Conservation (phyloP, 495 filamentous ascomycete genomes). For the Penicillium cataractarum region DNA sequence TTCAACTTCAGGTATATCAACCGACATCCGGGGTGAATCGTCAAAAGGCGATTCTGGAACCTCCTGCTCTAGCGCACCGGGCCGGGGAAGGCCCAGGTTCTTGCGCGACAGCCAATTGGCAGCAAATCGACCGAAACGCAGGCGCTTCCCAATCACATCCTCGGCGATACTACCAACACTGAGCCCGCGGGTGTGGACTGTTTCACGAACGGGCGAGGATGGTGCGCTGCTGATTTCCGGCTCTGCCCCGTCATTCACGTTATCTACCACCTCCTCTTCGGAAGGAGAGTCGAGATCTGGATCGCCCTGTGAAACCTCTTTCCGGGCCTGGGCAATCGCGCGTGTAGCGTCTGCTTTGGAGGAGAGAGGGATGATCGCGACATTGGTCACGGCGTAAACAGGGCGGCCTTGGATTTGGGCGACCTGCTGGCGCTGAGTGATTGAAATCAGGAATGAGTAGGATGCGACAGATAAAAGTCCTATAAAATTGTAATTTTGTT, state of each 20-base stretch:
- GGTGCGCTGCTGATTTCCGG: slow-evolving; percentile 40
- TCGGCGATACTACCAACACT: slow-evolving; percentile 68
- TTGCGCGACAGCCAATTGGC: slow-evolving; percentile 85
- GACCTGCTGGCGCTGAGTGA: slow-evolving; percentile 83
- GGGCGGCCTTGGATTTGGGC: slow-evolving; percentile 81
- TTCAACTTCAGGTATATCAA: slow-evolving; percentile 17
- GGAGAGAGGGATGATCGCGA: slow-evolving; percentile 83
- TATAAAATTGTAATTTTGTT: slow-evolving; percentile 31
- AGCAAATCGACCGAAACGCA: slow-evolving; percentile 84
- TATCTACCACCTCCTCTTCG: slow-evolving; percentile 42
- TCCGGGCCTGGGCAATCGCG: slow-evolving; percentile 67
- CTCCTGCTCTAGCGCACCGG: slow-evolving; percentile 35
- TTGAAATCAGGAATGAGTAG: slow-evolving; percentile 79
- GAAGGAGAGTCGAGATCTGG: slow-evolving; percentile 34
- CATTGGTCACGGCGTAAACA: slow-evolving; percentile 81
- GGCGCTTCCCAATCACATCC: slow-evolving; percentile 78
- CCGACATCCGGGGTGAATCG: slow-evolving; percentile 19
- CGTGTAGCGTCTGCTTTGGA: slow-evolving; percentile 72
- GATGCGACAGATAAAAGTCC: slow-evolving; percentile 74
- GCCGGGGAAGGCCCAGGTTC: slow-evolving; percentile 64
- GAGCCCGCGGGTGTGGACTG: slow-evolving; percentile 23
- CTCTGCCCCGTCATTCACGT: slow-evolving; percentile 40
- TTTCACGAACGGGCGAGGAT: slow-evolving; percentile 33
- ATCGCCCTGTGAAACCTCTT: slow-evolving; percentile 39
- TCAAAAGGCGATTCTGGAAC: slow-evolving; percentile 27